Conservation (phyloP, 495 filamentous ascomycete species). For the Podospora pseudoanserina region DNA sequence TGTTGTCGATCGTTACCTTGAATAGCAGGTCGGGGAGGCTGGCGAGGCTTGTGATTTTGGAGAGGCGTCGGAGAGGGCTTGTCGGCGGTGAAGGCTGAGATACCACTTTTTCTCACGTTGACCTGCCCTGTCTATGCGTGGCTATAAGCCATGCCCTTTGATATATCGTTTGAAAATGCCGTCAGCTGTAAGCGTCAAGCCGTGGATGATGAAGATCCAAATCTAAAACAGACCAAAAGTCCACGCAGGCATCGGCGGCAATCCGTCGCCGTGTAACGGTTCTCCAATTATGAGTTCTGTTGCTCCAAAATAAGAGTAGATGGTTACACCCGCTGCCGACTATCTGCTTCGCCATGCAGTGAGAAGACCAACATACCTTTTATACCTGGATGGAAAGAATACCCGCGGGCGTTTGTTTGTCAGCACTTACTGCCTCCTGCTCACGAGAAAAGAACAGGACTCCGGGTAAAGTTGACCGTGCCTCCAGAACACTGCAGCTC, state of each 20-base stretch:
- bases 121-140: too few species aligned
- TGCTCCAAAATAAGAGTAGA: background rate
- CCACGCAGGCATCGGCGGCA: background rate
- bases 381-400: background rate
- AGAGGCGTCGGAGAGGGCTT: background rate
- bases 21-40: background rate
- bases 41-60: background rate
- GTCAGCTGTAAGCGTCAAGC: background rate
- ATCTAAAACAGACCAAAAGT: background rate
- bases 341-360: background rate
- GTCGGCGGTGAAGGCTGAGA: background rate
- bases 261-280: background rate
- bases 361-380: background rate
- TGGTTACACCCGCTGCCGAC: background rate
- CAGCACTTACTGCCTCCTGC: background rate
- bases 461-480: background rate
- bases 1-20: slow-evolving; percentile 3
- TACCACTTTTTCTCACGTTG: background rate
- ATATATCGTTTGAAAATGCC: background rate
- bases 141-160: too few species aligned
- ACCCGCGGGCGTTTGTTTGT: background rate
- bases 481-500: background rate
- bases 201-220: background rate
- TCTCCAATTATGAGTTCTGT: background rate
- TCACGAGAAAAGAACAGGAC: background rate